Percentiles rank a stretch among this genome's conserved stretches.
Evolutionary conservation across 768 basidiomycete species (phyloP).

Genomic region (Phallus indusiatus): DNA sequence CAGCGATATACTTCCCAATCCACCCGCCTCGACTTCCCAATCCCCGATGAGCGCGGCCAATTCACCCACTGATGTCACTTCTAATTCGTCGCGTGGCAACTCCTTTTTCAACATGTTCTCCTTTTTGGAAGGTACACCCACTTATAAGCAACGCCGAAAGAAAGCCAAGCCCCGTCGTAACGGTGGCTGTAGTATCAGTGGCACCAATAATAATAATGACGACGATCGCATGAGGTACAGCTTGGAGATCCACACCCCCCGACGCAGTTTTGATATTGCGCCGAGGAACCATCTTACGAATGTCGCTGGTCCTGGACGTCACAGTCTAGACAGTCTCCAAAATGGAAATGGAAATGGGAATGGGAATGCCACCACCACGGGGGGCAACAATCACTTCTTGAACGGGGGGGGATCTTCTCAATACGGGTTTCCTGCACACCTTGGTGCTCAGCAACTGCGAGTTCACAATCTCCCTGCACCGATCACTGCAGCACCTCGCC

Average conservation of each 20-base stretch:
- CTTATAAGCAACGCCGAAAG: conserved; percentile 85
- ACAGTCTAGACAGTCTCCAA: conserved; percentile 23
- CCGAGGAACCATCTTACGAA: conserved; percentile 14
- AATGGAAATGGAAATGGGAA: conserved; percentile 2
- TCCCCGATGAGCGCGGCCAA: neutral
- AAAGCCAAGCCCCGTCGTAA: conserved; percentile 40
- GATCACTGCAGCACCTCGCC: neutral
- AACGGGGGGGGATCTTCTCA: neutral
- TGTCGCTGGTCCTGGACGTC: conserved; percentile 13
- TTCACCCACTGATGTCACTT: neutral
- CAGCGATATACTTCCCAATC: neutral
- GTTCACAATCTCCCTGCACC: neutral
- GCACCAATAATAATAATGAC: conserved; percentile 19
- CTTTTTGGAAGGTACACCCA: conserved; percentile 76
- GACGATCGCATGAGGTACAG: conserved; percentile 12
- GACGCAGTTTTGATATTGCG: conserved; percentile 20
- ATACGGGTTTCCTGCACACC: neutral
- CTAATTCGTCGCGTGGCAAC: neutral
- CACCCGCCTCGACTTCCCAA: neutral
- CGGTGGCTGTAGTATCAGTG: conserved; percentile 20
- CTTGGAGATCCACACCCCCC: conserved; percentile 18
- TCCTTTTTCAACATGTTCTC: conserved; percentile 55
- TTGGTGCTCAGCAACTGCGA: neutral
- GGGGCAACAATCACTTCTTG: too few species aligned
- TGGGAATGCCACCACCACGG: neutral